Evolutionary conservation across 352 stramenopile species (phyloP).

Genomic region (Pythium oligandrum): DNA sequence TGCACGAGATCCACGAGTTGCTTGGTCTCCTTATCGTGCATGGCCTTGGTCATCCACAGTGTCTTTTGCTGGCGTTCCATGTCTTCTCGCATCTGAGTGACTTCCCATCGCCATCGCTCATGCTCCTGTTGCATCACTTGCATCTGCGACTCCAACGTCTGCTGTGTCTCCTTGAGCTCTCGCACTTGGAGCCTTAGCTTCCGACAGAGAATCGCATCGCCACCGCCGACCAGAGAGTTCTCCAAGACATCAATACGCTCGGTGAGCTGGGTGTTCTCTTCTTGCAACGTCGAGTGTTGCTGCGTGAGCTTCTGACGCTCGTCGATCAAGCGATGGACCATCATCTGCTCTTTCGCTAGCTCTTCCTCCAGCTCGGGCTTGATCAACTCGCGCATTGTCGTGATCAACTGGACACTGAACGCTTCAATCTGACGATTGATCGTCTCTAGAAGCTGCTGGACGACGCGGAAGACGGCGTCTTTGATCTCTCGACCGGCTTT

Average conservation of each 20-base stretch:
- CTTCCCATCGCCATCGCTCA: slow-evolving; percentile 31
- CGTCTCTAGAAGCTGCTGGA: slow-evolving; percentile 13
- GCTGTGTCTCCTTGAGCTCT: slow-evolving; percentile 18
- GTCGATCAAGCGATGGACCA: slow-evolving; percentile 21
- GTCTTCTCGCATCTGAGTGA: slow-evolving; percentile 24
- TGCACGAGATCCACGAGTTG: slow-evolving; percentile 45
- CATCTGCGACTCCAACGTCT: slow-evolving; percentile 21
- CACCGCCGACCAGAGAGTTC: slow-evolving; percentile 25
- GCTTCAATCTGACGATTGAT: slow-evolving; percentile 25
- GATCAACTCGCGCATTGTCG: slow-evolving; percentile 25
- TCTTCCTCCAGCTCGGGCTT: slow-evolving; percentile 35
- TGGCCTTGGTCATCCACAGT: slow-evolving; percentile 45
- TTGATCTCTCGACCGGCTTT: slow-evolving; percentile 35
- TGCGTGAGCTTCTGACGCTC: slow-evolving; percentile 30
- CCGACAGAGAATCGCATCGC: slow-evolving; percentile 46
- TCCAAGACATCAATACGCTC: slow-evolving; percentile 35
- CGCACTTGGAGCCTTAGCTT: slow-evolving; percentile 34
- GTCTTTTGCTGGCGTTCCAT: slow-evolving; percentile 31
- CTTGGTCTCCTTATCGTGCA: slow-evolving; percentile 68
- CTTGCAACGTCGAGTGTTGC: slow-evolving; percentile 15
- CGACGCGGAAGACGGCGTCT: slow-evolving; percentile 21
- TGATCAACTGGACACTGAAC: slow-evolving; percentile 25
- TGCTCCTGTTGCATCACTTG: slow-evolving; percentile 24
- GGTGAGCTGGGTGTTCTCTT: slow-evolving; percentile 17
- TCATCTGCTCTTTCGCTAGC: slow-evolving; percentile 17